Evolutionary conservation across 805 yeast species (phyloP).

Genomic region (Ogataea degrootiae): DNA sequence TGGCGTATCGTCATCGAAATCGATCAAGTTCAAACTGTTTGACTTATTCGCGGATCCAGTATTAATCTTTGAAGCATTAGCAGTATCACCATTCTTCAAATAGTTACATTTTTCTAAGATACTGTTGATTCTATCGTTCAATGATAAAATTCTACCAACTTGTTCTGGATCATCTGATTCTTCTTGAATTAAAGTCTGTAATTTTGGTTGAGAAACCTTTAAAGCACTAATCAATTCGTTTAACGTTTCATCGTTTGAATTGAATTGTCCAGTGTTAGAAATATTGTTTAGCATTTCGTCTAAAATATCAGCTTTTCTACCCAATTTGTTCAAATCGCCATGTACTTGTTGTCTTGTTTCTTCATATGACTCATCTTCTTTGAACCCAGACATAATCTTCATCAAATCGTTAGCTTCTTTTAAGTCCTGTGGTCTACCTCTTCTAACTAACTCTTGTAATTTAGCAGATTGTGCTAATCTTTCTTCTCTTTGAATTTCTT

Average conservation of each 20-base stretch:
- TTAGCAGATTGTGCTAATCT: conserved; percentile 90
- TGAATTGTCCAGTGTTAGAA: conserved; percentile 35
- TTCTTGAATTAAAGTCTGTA: conserved; percentile 78
- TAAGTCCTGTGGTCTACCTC: conserved; percentile 93
- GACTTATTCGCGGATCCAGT: conserved; percentile 19
- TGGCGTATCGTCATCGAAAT: conserved; percentile 61
- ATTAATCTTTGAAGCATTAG: conserved; percentile 28
- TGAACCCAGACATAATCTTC: conserved; percentile 98
- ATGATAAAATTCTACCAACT: conserved; percentile 56
- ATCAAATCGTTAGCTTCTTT: conserved; percentile 94
- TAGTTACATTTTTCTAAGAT: conserved; percentile 63
- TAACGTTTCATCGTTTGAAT: conserved; percentile 61
- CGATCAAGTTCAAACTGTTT: conserved; percentile 47
- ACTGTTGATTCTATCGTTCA: conserved; percentile 73
- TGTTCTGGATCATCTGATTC: conserved; percentile 65
- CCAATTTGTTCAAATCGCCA: conserved; percentile 78
- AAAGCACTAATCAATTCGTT: conserved; percentile 73
- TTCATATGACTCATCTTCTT: conserved; percentile 66
- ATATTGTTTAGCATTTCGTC: conserved; percentile 75
- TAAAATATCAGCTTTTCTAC: conserved; percentile 79
- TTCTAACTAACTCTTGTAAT: conserved; percentile 88
- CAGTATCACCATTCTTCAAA: conserved; percentile 63
- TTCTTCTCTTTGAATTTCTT: conserved; percentile 90
- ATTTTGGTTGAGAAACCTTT: conserved; percentile 80
- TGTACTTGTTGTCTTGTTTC: conserved; percentile 75